Evolutionary conservation across 78 protist species (phyloP), one percentile per base, ranked within the genome.

Genomic region (Dictyostelium discoideum): DNA sequence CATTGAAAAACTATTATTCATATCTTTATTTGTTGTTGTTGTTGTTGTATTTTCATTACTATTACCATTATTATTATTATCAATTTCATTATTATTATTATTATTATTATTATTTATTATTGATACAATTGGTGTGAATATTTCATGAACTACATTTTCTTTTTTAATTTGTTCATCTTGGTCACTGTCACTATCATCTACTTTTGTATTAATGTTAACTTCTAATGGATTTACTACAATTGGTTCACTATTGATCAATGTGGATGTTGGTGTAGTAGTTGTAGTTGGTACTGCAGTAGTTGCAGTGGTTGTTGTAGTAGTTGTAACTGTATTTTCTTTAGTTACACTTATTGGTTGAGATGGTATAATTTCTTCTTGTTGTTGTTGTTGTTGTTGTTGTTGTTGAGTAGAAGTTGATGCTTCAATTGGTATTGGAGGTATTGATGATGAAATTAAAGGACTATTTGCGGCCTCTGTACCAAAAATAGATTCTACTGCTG

Each of bases 81-180:
- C 46, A 42, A 42, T 42, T 42, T 42, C 11, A 16, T 54, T 16
- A 16, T 16, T 54, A 54, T 16, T 16, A 16, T 16, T 54, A 54
- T 16, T 54, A 16, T 54, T 16, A 16, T 54, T 16, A 54, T 60
- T 60, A 60, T 60, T 60, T 60, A 60, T 60, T 60, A 60, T 20
- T 60, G 69, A 60, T 60, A 60, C 69, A 60, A 69, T 69, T 69
- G 77, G 77, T 26, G 77, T 69, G 18, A 69, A 69, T 69, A 69
- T 11, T 69, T 69, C 40, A 26, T 69, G 32, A 26, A 26, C 40
- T 2, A 69, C 18, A 69, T 60, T 60, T 7, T 60, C 69, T 3
- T 60, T 20, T 60, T 60, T 20, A 60, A 26, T 60, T 60, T 60
- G 69, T 54, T 69, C 77, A 24, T 3, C 26, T 20, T 3, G 6